Evolutionary conservation across 2,329 filamentous ascomycete genomes (phyloP), one percentile per base, ranked within the genome.

Genomic region (Xylaria sp.): DNA sequence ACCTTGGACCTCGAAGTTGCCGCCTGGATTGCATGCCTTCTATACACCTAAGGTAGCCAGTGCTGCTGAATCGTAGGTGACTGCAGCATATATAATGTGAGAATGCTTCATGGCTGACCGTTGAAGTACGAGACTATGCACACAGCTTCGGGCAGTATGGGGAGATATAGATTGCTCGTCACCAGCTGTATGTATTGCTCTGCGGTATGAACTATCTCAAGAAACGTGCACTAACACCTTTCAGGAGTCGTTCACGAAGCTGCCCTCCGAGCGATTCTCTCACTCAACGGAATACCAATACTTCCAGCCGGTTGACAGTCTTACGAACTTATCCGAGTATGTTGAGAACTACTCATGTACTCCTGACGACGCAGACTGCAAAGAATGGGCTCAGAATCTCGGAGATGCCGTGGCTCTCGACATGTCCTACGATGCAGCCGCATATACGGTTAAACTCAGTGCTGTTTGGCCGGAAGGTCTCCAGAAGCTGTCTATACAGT

Each of bases 11-110:
- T 91, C 91, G 55, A 83, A 89, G 60, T 74, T 92, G 11, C 86
- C 91, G 1, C 87, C 92, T 0, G 93, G 93, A 2, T 76, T 97
- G 19, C 92, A 97, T 76, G 78, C 92, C 30, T 89, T 89, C 68
- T 92, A 87, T 71, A 89, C 88, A 0, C 88, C 89, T 0, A 71
- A 67, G 7, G 64, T 63, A 51, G 66, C 64, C 34, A 65, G 70
- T 18, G 68, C 66, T 67, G 72, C 63, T 59, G 69, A 63, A 19
- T 58, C 54, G 53, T 61, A 58, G 42, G 61, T 50, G 63, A 55
- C 55, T 55, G 23, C n/a, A 59, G 34, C 10, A 13, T 7, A 54
- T 13, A 49, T 34, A 37, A 4, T 49, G 10, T 42, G 10, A 4
- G 30, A 52, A 16, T 37, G 47, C 16, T 23, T 44, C 9, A 16